Evolutionary conservation across 179 eudicot genomes (phyloP).

Genomic region (Sideroxylon spinosum): DNA sequence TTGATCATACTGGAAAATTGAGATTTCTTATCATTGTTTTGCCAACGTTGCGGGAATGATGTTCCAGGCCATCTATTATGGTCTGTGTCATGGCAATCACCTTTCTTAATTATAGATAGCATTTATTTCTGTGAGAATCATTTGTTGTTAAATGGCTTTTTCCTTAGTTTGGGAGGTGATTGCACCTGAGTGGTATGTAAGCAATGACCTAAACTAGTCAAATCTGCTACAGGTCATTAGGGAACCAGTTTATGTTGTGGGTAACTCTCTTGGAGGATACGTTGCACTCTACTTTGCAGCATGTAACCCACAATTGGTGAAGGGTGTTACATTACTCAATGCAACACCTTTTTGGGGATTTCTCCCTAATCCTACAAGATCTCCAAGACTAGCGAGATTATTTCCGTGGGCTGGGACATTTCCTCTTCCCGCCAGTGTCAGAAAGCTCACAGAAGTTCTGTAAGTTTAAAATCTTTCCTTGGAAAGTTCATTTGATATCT

Average conservation of each 20-base stretch:
- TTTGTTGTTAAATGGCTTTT: not conserved
- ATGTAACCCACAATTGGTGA: slow-evolving; percentile 61
- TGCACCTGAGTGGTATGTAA: not conserved
- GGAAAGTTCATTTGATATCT: too few species aligned
- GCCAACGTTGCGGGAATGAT: not conserved
- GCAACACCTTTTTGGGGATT: slow-evolving; percentile 99
- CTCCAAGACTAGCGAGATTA: slow-evolving; percentile 69
- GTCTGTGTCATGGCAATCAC: not conserved
- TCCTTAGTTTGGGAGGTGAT: not conserved
- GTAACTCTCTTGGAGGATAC: slow-evolving; percentile 96
- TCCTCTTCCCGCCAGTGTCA: slow-evolving; percentile 76
- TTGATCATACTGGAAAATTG: too few species aligned
- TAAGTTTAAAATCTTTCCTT: slow-evolving; percentile 38
- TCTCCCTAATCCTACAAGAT: slow-evolving; percentile 75
- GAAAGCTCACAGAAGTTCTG: slow-evolving; percentile 61
- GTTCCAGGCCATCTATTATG: not conserved
- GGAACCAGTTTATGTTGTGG: slow-evolving; percentile 90
- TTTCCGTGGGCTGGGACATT: slow-evolving; percentile 94
- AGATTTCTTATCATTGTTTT: not conserved
- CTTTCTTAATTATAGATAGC: slow-evolving; percentile 5
- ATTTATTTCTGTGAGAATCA: not conserved
- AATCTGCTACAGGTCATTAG: slow-evolving; percentile 62
- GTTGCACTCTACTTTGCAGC: slow-evolving; percentile 91
- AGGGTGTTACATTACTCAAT: slow-evolving; percentile 81
- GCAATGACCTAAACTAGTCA: slow-evolving; percentile 3